These are phyloP conservation scores for Rhizopus arrhizus DNA, from an alignment of 371 early-diverging fungal species.

Conservation along the genomic window DNA sequence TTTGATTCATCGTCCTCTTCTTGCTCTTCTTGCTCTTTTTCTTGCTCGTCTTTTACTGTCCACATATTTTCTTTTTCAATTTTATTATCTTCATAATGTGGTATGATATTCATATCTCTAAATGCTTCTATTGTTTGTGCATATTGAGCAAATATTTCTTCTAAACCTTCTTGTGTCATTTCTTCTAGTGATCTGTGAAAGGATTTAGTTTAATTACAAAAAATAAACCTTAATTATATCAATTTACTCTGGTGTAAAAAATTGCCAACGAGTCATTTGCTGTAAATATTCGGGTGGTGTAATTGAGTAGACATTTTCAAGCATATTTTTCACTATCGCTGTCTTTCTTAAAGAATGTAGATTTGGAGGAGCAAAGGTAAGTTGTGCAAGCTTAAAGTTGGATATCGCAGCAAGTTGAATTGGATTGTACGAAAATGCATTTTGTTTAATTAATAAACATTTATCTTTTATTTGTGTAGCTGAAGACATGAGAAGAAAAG, in stretches of 20 bases:
- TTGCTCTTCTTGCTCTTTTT: neutral
- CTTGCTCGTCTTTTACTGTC: neutral
- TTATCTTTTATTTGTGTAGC: neutral
- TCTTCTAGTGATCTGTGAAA: constrained; percentile 42
- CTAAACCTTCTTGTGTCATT: constrained; percentile 52
- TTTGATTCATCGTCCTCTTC: neutral
- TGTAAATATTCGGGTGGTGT: constrained; percentile 56
- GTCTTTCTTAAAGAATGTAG: constrained; percentile 50
- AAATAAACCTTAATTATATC: neutral
- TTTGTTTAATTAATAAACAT: neutral
- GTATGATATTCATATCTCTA: constrained; percentile 19
- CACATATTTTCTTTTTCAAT: neutral
- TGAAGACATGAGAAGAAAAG: neutral
- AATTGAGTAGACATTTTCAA: constrained; percentile 43
- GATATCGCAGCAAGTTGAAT: constrained; percentile 57
- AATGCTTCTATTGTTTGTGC: constrained; percentile 51
- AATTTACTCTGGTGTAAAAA: constrained; percentile 55
- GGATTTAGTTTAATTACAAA: neutral
- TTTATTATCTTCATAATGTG: constrained; percentile 3
- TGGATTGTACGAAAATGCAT: constrained; percentile 33
- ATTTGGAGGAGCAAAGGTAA: constrained; percentile 57
- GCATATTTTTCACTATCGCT: constrained; percentile 51
- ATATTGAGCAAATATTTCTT: constrained; percentile 52
- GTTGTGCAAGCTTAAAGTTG: constrained; percentile 56
- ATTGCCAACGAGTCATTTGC: constrained; percentile 59